Percentiles rank a stretch among this genome's conserved stretches.
Conservation (phyloP, 1,284 basidiomycete genomes). For the Ganoderma boninense region DNA sequence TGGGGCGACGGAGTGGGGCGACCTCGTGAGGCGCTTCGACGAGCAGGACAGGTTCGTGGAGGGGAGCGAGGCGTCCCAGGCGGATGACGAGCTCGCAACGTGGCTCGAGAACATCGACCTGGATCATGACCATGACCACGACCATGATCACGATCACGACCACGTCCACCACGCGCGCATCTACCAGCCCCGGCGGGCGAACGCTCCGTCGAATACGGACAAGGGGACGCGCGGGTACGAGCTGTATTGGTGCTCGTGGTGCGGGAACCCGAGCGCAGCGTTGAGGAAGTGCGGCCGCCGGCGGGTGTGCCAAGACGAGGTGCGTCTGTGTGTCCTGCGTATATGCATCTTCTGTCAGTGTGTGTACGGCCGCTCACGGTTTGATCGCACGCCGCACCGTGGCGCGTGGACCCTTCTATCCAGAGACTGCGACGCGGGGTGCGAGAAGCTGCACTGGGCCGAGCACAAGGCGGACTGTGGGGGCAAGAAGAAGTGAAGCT, state of each 20-base stretch:
- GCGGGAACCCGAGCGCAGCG: no score
- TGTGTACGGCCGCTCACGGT: neutral
- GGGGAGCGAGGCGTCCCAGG: constrained; percentile 44
- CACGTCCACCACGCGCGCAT: neutral
- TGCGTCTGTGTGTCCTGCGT: no score
- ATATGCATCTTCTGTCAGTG: no score
- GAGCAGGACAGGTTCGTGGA: constrained; percentile 41
- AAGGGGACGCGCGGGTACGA: constrained; percentile 10
- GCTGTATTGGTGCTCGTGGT: constrained; percentile 58
- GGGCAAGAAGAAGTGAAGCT: constrained; percentile 6
- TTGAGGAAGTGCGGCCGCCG: no score
- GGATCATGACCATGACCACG: constrained; percentile 32
- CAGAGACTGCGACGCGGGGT: constrained; percentile 59
- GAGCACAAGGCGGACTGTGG: constrained; percentile 36
- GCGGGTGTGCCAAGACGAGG: no score
- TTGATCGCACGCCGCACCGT: neutral
- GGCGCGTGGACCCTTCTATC: neutral
- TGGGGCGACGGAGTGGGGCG: constrained; percentile 53
- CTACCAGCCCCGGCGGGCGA: neutral
- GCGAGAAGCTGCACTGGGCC: constrained; percentile 59
- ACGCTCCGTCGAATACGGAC: neutral
- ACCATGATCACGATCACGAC: neutral
- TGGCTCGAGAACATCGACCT: constrained; percentile 23
- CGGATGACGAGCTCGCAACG: constrained; percentile 56
- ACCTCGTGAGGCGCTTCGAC: constrained; percentile 43